Base-by-base conservation (phyloP, 345 rosid genomes). In the Gossypium mustelinum region DNA sequence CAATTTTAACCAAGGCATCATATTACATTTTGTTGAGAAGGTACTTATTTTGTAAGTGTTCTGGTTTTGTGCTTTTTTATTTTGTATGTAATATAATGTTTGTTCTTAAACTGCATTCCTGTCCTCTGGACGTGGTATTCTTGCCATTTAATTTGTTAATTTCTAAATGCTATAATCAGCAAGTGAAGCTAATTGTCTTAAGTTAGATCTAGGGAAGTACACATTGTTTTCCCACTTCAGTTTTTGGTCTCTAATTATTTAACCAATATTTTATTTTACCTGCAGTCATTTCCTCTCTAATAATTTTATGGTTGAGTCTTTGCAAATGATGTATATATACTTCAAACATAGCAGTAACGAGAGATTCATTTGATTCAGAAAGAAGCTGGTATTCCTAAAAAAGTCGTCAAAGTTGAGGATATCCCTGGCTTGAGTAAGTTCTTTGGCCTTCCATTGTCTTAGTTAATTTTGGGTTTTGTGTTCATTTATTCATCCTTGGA, bases 391-490 rank as follows among this genome's bases (percentile, higher is more conserved):
- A 77, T 92, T 81, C 97, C 97, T 71, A 86, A 84, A 79, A 89
- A 79, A 73, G 82, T 82, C 1, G 17, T 90, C 79, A 92, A 92
- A 86, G 91, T 89, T 43, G 98, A 96, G 83, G 99, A 93, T 47
- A 89, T 96, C 55, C 92, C 84, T 70, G 97, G 98, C 73, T 86
- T 96, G 90, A 90, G 99, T 92, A 87, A 88, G 99, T 85, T 82
- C 68, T 71, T 67, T 74, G 25, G 56, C 48, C 43, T 71, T 24
- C 64, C n/a, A 45, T 24, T 59, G 41, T 64, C 2, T 64, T 24
- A 13, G 41, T 57, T 77, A 18, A 45, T 56, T 43, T 59, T 7
- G 14, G n/a, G 6, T 14, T 39, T 13, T 45, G 39, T 24, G 24
- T 25, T 14, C 62, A 11, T 6, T 27, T 62, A 18, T 62, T 51